phyloP scores from a whole-genome alignment of 2,329 filamentous ascomycete species.

The Canariomyces notabilis region DNA sequence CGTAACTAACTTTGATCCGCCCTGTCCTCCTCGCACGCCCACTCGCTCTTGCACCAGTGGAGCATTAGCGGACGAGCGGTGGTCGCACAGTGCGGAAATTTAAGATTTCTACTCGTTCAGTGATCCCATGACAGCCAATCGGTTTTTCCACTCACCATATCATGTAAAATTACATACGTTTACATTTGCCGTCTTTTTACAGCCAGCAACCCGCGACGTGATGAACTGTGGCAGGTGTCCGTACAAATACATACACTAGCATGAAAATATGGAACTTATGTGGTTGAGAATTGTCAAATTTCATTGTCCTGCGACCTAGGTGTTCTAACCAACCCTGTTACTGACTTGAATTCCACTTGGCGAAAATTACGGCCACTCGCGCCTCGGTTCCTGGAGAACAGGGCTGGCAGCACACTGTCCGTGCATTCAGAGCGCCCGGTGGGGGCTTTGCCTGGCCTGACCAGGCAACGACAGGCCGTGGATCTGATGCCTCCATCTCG shows the following conservation, averaged over 20 bases:
- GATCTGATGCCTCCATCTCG: constrained; percentile 3
- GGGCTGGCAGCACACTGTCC: background rate
- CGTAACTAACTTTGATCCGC: constrained; percentile 11
- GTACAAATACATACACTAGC: too few relatives aligned
- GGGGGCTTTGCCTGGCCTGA: background rate
- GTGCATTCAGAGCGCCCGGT: background rate
- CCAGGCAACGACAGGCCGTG: constrained; percentile 5
- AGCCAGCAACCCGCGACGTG: background rate
- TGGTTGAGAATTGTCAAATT: too few relatives aligned
- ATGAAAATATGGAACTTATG: too few relatives aligned
- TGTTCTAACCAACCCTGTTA: too few relatives aligned
- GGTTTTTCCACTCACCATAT: too few relatives aligned
- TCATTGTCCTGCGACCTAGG: too few relatives aligned
- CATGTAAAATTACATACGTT: too few relatives aligned
- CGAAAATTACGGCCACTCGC: too few relatives aligned
- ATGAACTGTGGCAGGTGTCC: background rate
- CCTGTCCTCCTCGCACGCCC: background rate
- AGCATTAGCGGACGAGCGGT: background rate
- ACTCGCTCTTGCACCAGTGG: too few relatives aligned
- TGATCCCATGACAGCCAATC: constrained; percentile 16
- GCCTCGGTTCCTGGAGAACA: background rate
- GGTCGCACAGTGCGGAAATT: constrained; percentile 17
- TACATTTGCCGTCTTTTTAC: background rate
- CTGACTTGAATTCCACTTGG: too few relatives aligned
- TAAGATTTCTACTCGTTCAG: background rate